phyloP scores from a whole-genome alignment of 148 eudicot genomes.

The Mesembryanthemum crystallinum region DNA sequence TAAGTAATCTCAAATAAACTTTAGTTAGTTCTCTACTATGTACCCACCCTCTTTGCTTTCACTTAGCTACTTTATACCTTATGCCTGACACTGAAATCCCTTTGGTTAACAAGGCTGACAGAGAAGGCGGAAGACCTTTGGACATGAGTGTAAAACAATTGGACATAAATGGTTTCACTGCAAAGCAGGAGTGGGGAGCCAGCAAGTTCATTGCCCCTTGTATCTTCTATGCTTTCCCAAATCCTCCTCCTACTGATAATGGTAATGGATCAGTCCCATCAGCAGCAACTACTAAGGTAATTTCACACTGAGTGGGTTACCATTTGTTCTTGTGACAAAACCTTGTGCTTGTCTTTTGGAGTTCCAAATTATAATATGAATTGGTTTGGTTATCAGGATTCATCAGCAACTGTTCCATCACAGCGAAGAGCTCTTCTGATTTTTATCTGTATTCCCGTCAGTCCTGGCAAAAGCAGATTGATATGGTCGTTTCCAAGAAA shows the following conservation, averaged over 20 bases:
- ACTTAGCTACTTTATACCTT: not conserved
- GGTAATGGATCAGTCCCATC: constrained; percentile 29
- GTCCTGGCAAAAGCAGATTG: constrained; percentile 72
- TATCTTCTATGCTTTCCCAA: constrained; percentile 39
- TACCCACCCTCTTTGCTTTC: not conserved
- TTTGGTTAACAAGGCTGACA: constrained; percentile 41
- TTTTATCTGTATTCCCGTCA: constrained; percentile 67
- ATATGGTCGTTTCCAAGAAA: constrained; percentile 64
- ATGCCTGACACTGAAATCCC: constrained; percentile 18
- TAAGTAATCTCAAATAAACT: constrained; percentile 24
- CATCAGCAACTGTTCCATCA: constrained; percentile 23
- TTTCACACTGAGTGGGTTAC: not conserved
- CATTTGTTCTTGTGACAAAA: not conserved
- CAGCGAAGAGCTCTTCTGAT: constrained; percentile 32
- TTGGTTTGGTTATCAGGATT: constrained; percentile 27
- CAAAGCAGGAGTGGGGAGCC: constrained; percentile 34
- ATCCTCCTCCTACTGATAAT: constrained; percentile 9
- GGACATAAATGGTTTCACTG: constrained; percentile 51
- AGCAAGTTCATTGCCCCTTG: constrained; percentile 61
- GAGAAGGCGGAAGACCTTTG: constrained; percentile 76
- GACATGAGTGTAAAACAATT: constrained; percentile 43
- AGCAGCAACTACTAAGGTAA: constrained; percentile 36
- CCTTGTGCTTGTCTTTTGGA: not conserved
- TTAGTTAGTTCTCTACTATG: not conserved
- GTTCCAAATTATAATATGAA: not conserved